These are phyloP conservation scores for Moricandia moricandioides DNA, from an alignment of 345 rosid species.

Conservation along the genomic window DNA sequence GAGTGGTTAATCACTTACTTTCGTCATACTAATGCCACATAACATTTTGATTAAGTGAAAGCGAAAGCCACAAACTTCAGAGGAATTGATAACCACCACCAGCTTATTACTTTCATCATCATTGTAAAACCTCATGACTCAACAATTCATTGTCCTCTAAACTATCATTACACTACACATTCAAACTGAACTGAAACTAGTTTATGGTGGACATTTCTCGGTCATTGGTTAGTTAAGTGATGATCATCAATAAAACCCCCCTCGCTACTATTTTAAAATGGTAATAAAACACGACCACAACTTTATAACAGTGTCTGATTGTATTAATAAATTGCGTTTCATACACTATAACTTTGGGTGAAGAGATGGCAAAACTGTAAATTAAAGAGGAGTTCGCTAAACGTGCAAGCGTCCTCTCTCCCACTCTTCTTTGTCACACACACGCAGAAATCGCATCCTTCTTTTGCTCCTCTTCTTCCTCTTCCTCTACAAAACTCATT, in stretches of 20 bases:
- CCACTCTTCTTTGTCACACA: slow-evolving; percentile 14
- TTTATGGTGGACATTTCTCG: neutral
- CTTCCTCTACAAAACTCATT: too few species aligned
- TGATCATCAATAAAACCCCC: neutral
- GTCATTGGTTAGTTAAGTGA: neutral
- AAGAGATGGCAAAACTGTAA: neutral
- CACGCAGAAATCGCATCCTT: neutral
- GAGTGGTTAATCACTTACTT: neutral
- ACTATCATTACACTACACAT: neutral
- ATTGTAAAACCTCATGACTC: neutral
- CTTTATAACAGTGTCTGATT: neutral
- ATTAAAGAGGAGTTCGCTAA: neutral
- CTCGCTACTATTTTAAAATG: neutral
- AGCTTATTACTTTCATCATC: neutral
- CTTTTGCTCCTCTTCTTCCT: neutral
- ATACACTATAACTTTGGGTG: neutral
- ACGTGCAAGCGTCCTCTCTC: slow-evolving; percentile 31
- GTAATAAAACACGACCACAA: neutral
- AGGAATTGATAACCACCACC: neutral
- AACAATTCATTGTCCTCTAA: neutral
- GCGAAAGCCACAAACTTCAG: neutral
- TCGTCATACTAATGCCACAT: neutral
- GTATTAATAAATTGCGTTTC: neutral
- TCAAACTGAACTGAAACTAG: neutral
- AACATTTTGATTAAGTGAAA: neutral